These are phyloP conservation scores for Cytospora piceicola DNA, from an alignment of 2,329 filamentous ascomycete species.

Conservation along the genomic window DNA sequence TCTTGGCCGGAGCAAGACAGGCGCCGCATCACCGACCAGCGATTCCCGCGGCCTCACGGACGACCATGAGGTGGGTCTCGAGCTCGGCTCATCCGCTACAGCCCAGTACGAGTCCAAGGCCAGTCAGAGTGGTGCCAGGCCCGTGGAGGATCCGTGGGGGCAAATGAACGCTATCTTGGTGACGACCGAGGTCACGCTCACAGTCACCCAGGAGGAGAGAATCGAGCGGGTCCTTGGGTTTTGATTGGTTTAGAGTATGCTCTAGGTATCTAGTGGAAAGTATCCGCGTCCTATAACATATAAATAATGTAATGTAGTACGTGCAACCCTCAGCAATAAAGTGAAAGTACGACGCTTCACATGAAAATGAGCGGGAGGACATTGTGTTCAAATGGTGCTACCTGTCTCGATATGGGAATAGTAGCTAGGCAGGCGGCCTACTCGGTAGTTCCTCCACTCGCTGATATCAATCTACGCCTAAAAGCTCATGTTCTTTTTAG, in stretches of 20 bases:
- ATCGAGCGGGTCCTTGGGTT: constrained; percentile 27
- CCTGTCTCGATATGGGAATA: too few relatives aligned
- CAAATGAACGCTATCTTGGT: constrained; percentile 22
- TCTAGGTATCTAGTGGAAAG: not conserved
- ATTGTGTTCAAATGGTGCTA: too few relatives aligned
- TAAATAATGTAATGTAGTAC: not conserved
- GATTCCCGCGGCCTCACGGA: constrained; percentile 20
- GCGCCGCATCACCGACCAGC: constrained; percentile 15
- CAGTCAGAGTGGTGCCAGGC: constrained; percentile 1
- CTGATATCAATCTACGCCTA: too few relatives aligned
- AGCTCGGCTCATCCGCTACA: constrained; percentile 14
- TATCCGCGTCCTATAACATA: not conserved
- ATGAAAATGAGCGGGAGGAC: too few relatives aligned
- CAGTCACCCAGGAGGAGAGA: constrained; percentile 24
- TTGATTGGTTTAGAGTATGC: not conserved
- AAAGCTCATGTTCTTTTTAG: too few relatives aligned
- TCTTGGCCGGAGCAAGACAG: constrained; percentile 18
- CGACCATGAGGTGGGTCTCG: constrained; percentile 9
- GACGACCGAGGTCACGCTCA: constrained; percentile 23
- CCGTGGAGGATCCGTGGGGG: constrained; percentile 7
- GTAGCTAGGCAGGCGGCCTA: too few relatives aligned
- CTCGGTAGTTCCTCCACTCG: too few relatives aligned
- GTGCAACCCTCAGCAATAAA: not conserved
- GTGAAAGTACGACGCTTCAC: too few relatives aligned
- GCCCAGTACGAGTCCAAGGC: not conserved